Base-by-base conservation (phyloP, 331 rosid species). In the Erythrophleum ivorense region DNA sequence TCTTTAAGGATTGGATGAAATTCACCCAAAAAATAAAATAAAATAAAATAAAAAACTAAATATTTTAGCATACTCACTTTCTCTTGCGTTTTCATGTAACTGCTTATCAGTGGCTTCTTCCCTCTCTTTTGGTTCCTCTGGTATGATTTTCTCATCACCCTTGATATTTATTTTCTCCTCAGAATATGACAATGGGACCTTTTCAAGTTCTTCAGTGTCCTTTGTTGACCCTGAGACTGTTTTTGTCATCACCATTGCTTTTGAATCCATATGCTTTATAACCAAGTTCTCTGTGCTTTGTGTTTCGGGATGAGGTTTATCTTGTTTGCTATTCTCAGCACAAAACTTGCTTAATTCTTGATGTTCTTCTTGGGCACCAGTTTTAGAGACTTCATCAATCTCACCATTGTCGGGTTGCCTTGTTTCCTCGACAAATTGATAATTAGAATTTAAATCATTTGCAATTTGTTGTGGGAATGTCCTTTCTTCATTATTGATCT, bases 11-110 rank as follows among this genome's bases (percentile, higher is more conserved):
- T 40, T 34, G 57, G 53, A 43, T 36, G 52, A 78, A 78, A 58
- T 68, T 65, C 43, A 75, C 19, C 40, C 31, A 55, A 24, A 4
- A 11, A 16, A 36, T 4, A 38, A 6, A 38, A 6, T 2, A 5
- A 38, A 5, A 38, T 4, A 57, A 24, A 67, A 29, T 3, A 2
- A n/a, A 54, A 19, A 18, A 15, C 14, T 55, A 40, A 52, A 13
- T 13, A 40, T 21, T 80, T 18, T 24, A 67, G 40, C 65, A 9
- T 71, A 83, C 84, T 73, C 60, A 81, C 87, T 83, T 68, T 78
- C 78, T 67, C 63, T 21, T 62, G 77, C 59, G 16, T 48, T 29
- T 49, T 71, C 14, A 3, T 12, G 81, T 77, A 49, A 29, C 33
- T 73, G 81, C 8, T 4, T 19, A 11, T 58, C 45, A 16, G 6